Evolutionary conservation across 2,329 filamentous ascomycete species (phyloP), one percentile per base, ranked within the genome.

Genomic region (Pleurostoma richardsiae): DNA sequence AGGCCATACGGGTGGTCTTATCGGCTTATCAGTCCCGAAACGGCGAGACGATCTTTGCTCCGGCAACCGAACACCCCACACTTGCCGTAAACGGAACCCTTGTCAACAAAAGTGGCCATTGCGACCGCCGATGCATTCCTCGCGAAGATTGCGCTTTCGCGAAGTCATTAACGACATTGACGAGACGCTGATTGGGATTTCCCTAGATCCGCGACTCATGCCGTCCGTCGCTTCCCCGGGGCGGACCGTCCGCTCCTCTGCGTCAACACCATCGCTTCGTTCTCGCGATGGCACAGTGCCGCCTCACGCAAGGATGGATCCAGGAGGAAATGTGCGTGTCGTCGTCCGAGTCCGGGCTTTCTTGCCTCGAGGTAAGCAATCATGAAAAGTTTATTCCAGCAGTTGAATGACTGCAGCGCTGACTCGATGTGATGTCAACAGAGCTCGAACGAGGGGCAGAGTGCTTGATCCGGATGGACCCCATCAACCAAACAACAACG

Each of bases 401-500:
- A 19, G 19, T 19, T 19, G 19, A 19, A 19, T 19, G 19, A 19
- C 19, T 19, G 19, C 19, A 19, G 19, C 19, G 19, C 19, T 19
- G 19, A 19, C 19, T 19, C 19, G 19, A 19, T 19, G 19, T 19
- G 19, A 2, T 19, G 19, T 8, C 33, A 36, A 36, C 61, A 97
- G 94, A 99, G 66, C 79, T 86, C 58, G 82, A 95, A 46, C 83
- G 87, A 60, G 79, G 83, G 46, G 86, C 90, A 50, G 77, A 86
- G 74, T 97, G 94, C 64, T 77, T 99, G 40, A 86, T 99, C 54
- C 78, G 83, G 52, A 99, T 99, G 94, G 85, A 96, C 63, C 90
- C 92, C 27, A 71, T 80, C 31, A 90, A 86, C 3, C 90, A 99
- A 69, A 80, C 81, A 63, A 99, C 94, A 2, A 95, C 81, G 1